Percentiles rank a stretch among this genome's conserved stretches.
phyloP scores from a whole-genome alignment of 306 rosid species.

The Trifolium fragiferum region DNA sequence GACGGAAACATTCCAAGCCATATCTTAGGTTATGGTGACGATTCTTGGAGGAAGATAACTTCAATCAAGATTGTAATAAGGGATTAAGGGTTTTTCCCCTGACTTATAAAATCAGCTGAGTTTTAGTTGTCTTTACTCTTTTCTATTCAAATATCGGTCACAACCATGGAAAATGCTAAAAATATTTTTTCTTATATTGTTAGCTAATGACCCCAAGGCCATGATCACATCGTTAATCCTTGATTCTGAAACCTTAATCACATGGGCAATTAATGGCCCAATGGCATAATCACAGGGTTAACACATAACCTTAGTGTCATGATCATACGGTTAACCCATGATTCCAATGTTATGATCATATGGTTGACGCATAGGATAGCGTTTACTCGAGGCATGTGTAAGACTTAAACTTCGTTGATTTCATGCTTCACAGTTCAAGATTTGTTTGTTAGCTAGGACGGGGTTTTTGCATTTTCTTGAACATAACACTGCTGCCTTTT shows the following conservation, averaged over 20 bases:
- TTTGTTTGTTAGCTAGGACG: not conserved
- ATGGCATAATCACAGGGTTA: not conserved
- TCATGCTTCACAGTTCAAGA: not conserved
- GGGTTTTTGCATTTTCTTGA: not conserved
- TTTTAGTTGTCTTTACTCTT: no score
- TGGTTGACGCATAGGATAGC: not conserved
- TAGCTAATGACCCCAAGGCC: not conserved
- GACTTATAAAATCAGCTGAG: no score
- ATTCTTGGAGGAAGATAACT: no score
- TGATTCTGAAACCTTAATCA: not conserved
- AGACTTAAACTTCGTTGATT: not conserved
- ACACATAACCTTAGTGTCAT: not conserved
- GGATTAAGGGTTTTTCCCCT: no score
- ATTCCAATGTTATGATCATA: not conserved
- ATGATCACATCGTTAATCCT: not conserved
- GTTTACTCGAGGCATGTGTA: not conserved
- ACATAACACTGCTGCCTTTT: not conserved
- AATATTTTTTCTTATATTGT: no score
- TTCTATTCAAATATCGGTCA: no score
- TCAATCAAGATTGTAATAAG: no score
- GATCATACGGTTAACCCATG: not conserved
- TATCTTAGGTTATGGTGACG: no score
- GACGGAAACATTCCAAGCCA: no score
- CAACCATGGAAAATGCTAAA: no score
- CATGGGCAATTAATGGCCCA: no score